Evolutionary conservation across 2,329 filamentous ascomycete genomes (phyloP), one percentile per base, ranked within the genome.

Genomic region (Pyrenophora tritici-repentis): DNA sequence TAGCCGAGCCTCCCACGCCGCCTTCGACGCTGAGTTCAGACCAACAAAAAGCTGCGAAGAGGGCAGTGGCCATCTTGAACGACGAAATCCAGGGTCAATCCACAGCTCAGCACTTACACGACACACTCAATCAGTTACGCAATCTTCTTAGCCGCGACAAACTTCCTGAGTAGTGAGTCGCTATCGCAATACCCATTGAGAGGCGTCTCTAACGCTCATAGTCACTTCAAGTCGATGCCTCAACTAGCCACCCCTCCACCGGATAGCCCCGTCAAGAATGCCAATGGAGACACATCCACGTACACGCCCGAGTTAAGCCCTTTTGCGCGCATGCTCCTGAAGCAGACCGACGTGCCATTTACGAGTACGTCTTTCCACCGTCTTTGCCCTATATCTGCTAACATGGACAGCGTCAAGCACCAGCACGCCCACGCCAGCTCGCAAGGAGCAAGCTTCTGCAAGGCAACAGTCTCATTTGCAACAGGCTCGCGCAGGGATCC

Each of bases 101-200:
- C 36, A 80, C 81, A 24, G 86, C 88, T 16, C 83, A 83, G 67
- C 83, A 85, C 57, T 77, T 92, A 39, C 86, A 89, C 61, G 85
- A 87, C 61, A 87, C 86, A 9, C 79, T 92, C 38, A 82, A 88
- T 62, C 86, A 93, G 70, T 79, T 97, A 24, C 83, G 90, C 50
- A 85, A 86, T 56, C 81, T 96, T 34, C 74, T 97, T 48, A 85
- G 86, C 66, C 82, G 86, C 1, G 83, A 86, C n/a, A 86, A 86
- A 54, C 78, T 89, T 56, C 87, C 88, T 8, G 77, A 87, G 64
- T 90, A 84, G 87, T 89, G 75, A 56, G 70, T 79, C 65, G 43
- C 32, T 22, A n/a, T 16, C 18, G 31, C 17, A 7, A 17, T 24
- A 41, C 14, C 18, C 31, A 18, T 16, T 14, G 32, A 18, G 47